A percentile compares a stretch with the other conserved stretches of the same genome.
phyloP scores from a whole-genome alignment of 2,329 filamentous ascomycete species.

The Neofusicoccum kwambonambiense region DNA sequence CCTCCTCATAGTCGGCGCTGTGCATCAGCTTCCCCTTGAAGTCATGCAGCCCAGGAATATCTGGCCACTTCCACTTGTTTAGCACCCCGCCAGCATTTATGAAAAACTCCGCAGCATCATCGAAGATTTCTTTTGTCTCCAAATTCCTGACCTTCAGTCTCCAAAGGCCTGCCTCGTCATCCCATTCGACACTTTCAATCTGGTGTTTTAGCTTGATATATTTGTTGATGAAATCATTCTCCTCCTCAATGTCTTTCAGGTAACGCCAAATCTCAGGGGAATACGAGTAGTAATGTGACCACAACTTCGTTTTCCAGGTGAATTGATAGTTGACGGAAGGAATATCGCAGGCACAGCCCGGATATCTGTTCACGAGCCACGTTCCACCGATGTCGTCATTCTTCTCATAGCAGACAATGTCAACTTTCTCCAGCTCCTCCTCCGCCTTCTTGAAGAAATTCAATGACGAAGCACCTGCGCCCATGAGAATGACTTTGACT shows the following conservation, averaged over 20 bases:
- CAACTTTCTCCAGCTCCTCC: constrained; percentile 44
- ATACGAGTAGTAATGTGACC: constrained; percentile 49
- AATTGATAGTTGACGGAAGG: constrained; percentile 46
- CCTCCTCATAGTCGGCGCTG: constrained; percentile 48
- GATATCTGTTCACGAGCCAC: constrained; percentile 47
- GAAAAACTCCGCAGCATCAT: constrained; percentile 43
- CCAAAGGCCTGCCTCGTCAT: constrained; percentile 51
- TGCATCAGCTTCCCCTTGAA: constrained; percentile 47
- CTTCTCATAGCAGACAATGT: constrained; percentile 50
- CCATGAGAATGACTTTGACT: constrained; percentile 49
- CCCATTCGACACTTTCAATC: constrained; percentile 49
- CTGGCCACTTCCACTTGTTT: constrained; percentile 40
- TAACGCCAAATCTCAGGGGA: constrained; percentile 50
- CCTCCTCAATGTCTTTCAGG: constrained; percentile 48
- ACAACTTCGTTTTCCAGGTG: constrained; percentile 45
- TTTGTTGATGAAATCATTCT: constrained; percentile 47
- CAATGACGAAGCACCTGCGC: constrained; percentile 49
- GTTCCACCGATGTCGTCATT: constrained; percentile 47
- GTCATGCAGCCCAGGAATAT: constrained; percentile 44
- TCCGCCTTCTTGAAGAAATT: constrained; percentile 49
- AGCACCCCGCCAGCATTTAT: constrained; percentile 46
- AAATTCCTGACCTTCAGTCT: constrained; percentile 41
- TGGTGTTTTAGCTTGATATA: constrained; percentile 54
- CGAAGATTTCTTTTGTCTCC: constrained; percentile 37
- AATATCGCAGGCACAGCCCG: constrained; percentile 46